These are phyloP conservation scores for Clavulina sp. DNA, from an alignment of 768 basidiomycete genomes.

Conservation along the genomic window DNA sequence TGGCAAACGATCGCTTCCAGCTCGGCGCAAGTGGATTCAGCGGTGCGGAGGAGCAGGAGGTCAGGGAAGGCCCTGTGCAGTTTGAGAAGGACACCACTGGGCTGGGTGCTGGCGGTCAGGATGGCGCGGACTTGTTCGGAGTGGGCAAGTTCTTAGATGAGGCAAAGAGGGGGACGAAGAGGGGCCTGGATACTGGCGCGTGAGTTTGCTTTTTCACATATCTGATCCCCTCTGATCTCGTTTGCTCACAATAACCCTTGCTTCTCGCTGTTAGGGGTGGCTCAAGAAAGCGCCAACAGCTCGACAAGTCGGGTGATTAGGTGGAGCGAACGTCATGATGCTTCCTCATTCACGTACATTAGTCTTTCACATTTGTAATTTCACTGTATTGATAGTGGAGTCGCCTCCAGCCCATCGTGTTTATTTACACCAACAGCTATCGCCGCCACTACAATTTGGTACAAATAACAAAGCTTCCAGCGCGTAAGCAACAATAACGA, in stretches of 20 bases:
- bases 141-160: constrained; percentile 47
- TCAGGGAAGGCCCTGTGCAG: constrained; percentile 85
- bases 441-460: too few species aligned
- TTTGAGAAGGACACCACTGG: constrained; percentile 89
- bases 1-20: constrained; percentile 87
- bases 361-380: too few species aligned
- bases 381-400: too few species aligned
- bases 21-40: constrained; percentile 86
- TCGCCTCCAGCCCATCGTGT: too few species aligned
- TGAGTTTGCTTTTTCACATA: constrained; percentile 23
- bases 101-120: too few species aligned
- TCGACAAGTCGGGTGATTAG: constrained; percentile 22
- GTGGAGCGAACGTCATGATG: too few species aligned
- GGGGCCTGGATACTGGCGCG: constrained; percentile 63
- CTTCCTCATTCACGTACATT: too few species aligned
- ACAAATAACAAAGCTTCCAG: too few species aligned
- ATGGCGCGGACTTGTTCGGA: constrained; percentile 71
- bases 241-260: not conserved
- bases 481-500: too few species aligned
- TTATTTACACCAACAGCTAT: too few species aligned
- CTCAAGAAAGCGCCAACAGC: constrained; percentile 50
- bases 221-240: too few species aligned
- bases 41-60: constrained; percentile 71
- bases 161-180: constrained; percentile 87
- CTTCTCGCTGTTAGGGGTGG: constrained; percentile 24